Evolutionary conservation across 176 grass and related monocot species (phyloP).

Genomic region (Elymus sibiricus): DNA sequence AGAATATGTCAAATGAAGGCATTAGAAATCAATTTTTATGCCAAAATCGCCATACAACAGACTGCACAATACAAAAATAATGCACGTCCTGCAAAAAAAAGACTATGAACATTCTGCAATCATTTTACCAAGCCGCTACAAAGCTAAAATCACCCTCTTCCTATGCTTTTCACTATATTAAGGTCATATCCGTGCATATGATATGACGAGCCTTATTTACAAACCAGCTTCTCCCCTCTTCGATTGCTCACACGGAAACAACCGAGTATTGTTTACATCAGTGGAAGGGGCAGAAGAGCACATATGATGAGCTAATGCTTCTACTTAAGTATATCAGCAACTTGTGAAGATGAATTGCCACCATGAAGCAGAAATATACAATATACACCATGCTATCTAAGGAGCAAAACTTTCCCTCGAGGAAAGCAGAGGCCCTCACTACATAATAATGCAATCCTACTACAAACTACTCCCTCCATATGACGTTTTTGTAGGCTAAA

Average conservation of each 20-base stretch:
- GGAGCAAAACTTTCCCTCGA: no score
- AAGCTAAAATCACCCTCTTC: not conserved
- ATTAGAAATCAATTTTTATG: not conserved
- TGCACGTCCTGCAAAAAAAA: not conserved
- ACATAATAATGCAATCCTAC: not conserved
- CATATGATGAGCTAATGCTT: constrained; percentile 2
- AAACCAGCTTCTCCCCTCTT: not conserved
- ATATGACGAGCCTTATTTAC: not conserved
- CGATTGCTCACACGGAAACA: not conserved
- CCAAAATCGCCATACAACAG: not conserved
- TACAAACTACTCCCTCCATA: not conserved
- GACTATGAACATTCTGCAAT: not conserved
- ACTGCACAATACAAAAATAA: not conserved
- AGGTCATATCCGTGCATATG: not conserved
- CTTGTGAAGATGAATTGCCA: not conserved
- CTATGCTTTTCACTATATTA: not conserved
- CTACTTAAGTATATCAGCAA: not conserved
- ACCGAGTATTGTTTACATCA: not conserved
- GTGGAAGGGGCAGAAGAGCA: not conserved
- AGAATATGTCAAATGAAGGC: not conserved
- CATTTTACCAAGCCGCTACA: not conserved
- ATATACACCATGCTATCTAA: no score
- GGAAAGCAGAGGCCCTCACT: no score
- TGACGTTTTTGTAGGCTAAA: no score
- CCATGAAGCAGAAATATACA: not conserved